Evolutionary conservation across 2,329 filamentous ascomycete species (phyloP).

Genomic region (Alternaria atra): DNA sequence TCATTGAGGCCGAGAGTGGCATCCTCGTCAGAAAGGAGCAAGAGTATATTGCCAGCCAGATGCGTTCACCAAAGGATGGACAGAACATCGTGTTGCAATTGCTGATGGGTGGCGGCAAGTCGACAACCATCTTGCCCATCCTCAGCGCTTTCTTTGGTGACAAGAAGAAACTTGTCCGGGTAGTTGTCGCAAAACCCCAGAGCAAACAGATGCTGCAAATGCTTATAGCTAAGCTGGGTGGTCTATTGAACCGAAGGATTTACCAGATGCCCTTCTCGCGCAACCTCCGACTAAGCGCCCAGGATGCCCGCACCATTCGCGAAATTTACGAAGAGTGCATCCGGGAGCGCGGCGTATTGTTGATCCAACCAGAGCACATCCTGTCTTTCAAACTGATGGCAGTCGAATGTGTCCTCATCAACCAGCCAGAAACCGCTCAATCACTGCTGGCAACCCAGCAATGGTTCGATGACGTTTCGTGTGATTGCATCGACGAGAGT

Average conservation of each 20-base stretch:
- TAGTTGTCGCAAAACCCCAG: constrained; percentile 70
- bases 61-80: constrained; percentile 54
- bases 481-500: constrained; percentile 71
- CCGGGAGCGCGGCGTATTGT: constrained; percentile 62
- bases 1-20: constrained; percentile 71
- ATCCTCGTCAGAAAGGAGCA: constrained; percentile 70
- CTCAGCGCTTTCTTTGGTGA: constrained; percentile 59
- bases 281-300: constrained; percentile 48
- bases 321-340: constrained; percentile 59
- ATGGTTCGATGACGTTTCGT: constrained; percentile 56
- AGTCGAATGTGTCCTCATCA: constrained; percentile 58
- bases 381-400: constrained; percentile 71
- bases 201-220: constrained; percentile 68
- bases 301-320: constrained; percentile 50
- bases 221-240: constrained; percentile 64
- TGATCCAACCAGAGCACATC: constrained; percentile 71
- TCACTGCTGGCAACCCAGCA: constrained; percentile 54
- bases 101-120: constrained; percentile 51
- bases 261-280: constrained; percentile 69
- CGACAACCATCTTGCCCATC: constrained; percentile 43
- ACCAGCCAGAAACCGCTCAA: constrained; percentile 38
- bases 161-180: constrained; percentile 59
- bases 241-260: constrained; percentile 64
- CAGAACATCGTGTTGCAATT: constrained; percentile 44
- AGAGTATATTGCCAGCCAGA: constrained; percentile 64